Evolutionary conservation across 306 rosid species (phyloP).

Genomic region (Vigna reflexopilosa): DNA sequence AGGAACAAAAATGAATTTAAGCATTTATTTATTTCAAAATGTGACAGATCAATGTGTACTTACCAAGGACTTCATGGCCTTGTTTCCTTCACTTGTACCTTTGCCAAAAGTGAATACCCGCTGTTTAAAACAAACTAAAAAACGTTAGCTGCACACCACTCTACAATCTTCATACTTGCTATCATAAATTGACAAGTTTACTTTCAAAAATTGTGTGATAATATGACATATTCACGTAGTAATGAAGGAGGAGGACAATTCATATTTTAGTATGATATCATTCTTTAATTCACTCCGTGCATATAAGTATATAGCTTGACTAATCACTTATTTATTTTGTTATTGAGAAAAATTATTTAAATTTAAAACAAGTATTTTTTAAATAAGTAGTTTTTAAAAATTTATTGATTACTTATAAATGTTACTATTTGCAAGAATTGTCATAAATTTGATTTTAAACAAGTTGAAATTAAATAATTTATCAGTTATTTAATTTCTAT

Average conservation of each 20-base stretch:
- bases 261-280: neutral
- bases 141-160: slow-evolving; percentile 34
- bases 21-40: too few species aligned
- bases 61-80: slow-evolving; percentile 94
- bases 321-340: too few species aligned
- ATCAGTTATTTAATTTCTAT: neutral
- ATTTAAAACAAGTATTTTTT: too few species aligned
- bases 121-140: slow-evolving; percentile 55
- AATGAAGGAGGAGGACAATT: neutral
- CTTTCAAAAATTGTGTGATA: neutral
- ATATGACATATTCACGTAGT: neutral
- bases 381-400: too few species aligned
- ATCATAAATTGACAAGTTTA: neutral
- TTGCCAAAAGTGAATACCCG: slow-evolving; percentile 92
- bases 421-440: neutral
- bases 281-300: neutral
- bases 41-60: slow-evolving; percentile 40
- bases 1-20: too few species aligned
- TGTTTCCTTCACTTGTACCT: slow-evolving; percentile 93
- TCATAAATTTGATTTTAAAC: neutral
- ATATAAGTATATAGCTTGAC: neutral
- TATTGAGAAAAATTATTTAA: too few species aligned
- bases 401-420: neutral
- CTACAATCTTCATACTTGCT: neutral
- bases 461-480: neutral